Base-by-base conservation (phyloP, 2,329 filamentous ascomycete species). In the Aschersonia sp. region DNA sequence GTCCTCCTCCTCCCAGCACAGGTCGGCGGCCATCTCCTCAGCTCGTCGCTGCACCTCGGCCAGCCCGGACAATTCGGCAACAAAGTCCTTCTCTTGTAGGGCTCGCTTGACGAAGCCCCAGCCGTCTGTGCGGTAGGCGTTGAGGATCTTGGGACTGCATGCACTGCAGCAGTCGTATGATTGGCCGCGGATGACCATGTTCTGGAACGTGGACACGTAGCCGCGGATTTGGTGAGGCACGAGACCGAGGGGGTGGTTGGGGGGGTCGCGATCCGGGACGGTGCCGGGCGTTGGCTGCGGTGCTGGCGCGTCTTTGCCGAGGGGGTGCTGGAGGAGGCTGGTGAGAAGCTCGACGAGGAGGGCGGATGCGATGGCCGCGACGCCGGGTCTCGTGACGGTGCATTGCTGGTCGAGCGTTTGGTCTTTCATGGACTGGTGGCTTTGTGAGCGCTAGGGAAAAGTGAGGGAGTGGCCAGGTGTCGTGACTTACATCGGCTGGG, bases 361-460 rank as follows among this genome's bases (percentile, higher is more conserved):
- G 2, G 88, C 87, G 2, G 92, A 96, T 5, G 92, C 92, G 49
- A 96, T 92, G 7, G 89, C 84, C 10, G 92, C 91, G 38, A 95
- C 81, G 12, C 92, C 92, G 0, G 92, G 92, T 7, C 92, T 80
- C 3, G 92, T 98, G 28, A 98, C 92, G 0, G 92, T 98, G 65
- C 92, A 98, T 66, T 97, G 92, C 63, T 98, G 92, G 61, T 98
- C 92, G 9, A 98, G 80, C 0, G 92, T 97, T 56, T 89, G 86
- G 58, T 95, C 89, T 65, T 91, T 95, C 60, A 95, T 77, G 2
- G 89, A 95, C 86, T 94, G 58, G 3, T 43, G 38, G 35, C 12
- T 38, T 38, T 2, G 32, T 6, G 32, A 10, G 30, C 4, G 9
- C 41, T n/a, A 30, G 30, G 4, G 28, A 7, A 6, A 5, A 30